Evolutionary conservation across 305 asterid genomes (phyloP).

Genomic region (Solanum hybrid): DNA sequence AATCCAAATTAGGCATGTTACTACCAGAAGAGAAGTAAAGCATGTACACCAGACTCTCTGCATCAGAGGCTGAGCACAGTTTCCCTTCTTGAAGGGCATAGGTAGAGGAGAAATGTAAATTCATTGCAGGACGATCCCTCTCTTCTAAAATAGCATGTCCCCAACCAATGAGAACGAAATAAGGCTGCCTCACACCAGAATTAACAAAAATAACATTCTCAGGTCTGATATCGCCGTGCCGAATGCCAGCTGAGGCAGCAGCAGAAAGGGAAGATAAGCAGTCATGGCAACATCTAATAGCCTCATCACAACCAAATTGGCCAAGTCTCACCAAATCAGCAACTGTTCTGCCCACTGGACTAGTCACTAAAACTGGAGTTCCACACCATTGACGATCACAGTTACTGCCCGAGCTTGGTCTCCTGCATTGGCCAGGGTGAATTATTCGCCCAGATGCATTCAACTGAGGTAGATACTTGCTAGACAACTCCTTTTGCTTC

Average conservation of each 20-base stretch:
- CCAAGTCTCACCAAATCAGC: slow-evolving; percentile 67
- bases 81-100: slow-evolving; percentile 93
- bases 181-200: slow-evolving; percentile 40
- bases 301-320: slow-evolving; percentile 54
- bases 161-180: slow-evolving; percentile 79
- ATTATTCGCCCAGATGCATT: slow-evolving; percentile 67
- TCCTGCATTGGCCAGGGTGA: slow-evolving; percentile 75
- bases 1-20: slow-evolving; percentile 72
- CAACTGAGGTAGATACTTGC: slow-evolving; percentile 68
- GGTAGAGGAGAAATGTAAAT: slow-evolving; percentile 89
- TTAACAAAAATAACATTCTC: slow-evolving; percentile 64
- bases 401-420: slow-evolving; percentile 45
- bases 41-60: slow-evolving; percentile 82
- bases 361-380: slow-evolving; percentile 64
- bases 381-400: slow-evolving; percentile 90
- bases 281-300: slow-evolving; percentile 88
- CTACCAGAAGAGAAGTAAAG: slow-evolving; percentile 64
- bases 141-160: slow-evolving; percentile 95
- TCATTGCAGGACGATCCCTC: slow-evolving; percentile 78
- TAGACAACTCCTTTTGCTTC: slow-evolving; percentile 76
- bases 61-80: slow-evolving; percentile 87
- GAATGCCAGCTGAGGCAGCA: slow-evolving; percentile 62
- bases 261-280: slow-evolving; percentile 78
- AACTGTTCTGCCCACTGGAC: slow-evolving; percentile 71
- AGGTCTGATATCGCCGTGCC: slow-evolving; percentile 86